Percentiles rank a stretch among this genome's conserved stretches.
Conservation (phyloP, 139 green algal species). For the Micractinium conductrix region DNA sequence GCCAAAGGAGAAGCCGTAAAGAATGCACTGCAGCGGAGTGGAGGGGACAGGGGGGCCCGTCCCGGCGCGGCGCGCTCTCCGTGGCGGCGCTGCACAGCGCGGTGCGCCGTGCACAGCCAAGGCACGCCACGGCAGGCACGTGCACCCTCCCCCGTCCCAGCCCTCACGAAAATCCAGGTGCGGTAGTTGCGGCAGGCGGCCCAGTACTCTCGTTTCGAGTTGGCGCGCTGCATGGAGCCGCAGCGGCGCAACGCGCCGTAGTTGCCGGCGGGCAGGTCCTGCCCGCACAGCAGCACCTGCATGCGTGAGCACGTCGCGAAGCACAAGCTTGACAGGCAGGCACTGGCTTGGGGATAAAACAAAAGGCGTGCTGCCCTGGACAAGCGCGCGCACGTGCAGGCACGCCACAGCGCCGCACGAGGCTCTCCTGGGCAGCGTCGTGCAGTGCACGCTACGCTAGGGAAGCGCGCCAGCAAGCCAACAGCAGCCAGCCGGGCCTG, state of each 20-base stretch:
- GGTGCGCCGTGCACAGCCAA: neutral
- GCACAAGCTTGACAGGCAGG: neutral
- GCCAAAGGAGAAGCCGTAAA: slow-evolving; percentile 9
- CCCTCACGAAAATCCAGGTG: neutral
- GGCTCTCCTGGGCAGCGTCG: too few species aligned
- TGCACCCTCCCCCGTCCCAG: neutral
- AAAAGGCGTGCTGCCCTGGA: neutral
- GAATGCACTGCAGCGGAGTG: neutral
- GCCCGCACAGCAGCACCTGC: slow-evolving; percentile 57
- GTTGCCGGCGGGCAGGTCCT: slow-evolving; percentile 74
- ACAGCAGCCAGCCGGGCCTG: neutral
- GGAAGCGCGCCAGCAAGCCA: too few species aligned
- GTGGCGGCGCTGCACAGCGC: too few species aligned
- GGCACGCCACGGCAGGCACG: neutral
- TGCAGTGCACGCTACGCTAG: too few species aligned
- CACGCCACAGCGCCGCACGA: too few species aligned
- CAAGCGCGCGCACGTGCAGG: too few species aligned
- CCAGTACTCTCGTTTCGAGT: slow-evolving; percentile 8
- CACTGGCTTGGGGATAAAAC: neutral
- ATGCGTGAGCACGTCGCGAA: slow-evolving; percentile 24
- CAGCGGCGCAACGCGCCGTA: slow-evolving; percentile 73
- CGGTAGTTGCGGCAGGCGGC: neutral
- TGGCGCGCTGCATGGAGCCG: slow-evolving; percentile 61
- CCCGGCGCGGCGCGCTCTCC: too few species aligned
- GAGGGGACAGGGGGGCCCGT: too few species aligned